phyloP scores from a whole-genome alignment of 768 basidiomycete species.

The Heimioporus sp. region DNA sequence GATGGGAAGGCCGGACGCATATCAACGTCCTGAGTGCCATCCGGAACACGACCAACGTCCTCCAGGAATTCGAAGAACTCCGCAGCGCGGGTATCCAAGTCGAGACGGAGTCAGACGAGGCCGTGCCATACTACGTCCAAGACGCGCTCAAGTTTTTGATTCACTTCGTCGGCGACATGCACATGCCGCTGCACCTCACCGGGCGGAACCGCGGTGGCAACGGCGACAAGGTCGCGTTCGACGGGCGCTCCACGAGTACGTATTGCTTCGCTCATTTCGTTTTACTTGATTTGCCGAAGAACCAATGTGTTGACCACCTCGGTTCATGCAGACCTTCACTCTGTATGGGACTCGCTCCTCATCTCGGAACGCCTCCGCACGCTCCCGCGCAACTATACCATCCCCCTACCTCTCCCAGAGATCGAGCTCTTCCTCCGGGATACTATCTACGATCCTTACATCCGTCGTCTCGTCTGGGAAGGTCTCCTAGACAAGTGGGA shows the following conservation, averaged over 20 bases:
- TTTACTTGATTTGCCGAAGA: not conserved
- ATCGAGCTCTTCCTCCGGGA: conserved; percentile 69
- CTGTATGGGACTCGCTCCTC: conserved; percentile 82
- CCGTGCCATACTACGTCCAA: conserved; percentile 44
- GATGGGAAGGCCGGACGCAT: conserved; percentile 61
- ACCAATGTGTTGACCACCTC: not conserved
- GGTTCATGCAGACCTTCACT: conserved; percentile 63
- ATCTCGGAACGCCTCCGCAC: conserved; percentile 80
- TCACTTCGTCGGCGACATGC: conserved; percentile 92
- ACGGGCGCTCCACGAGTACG: conserved; percentile 69
- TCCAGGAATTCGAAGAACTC: conserved; percentile 47
- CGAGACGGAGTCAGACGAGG: not conserved
- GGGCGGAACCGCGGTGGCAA: conserved; percentile 90
- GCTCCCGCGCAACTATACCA: conserved; percentile 72
- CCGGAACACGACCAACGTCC: conserved; percentile 66
- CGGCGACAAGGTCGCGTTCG: conserved; percentile 69
- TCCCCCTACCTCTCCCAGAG: conserved; percentile 62
- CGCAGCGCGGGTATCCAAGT: conserved; percentile 1
- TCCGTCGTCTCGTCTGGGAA: conserved; percentile 86
- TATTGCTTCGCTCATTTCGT: conserved; percentile 1
- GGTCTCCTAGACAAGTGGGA: conserved; percentile 72
- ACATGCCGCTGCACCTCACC: conserved; percentile 90
- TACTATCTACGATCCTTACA: conserved; percentile 83
- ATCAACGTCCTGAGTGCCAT: conserved; percentile 78
- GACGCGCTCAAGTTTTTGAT: conserved; percentile 91